Percentiles rank a stretch among this genome's conserved stretches.
phyloP scores from a whole-genome alignment of 1,284 basidiomycete species.

The Sporisorium sorghi region DNA sequence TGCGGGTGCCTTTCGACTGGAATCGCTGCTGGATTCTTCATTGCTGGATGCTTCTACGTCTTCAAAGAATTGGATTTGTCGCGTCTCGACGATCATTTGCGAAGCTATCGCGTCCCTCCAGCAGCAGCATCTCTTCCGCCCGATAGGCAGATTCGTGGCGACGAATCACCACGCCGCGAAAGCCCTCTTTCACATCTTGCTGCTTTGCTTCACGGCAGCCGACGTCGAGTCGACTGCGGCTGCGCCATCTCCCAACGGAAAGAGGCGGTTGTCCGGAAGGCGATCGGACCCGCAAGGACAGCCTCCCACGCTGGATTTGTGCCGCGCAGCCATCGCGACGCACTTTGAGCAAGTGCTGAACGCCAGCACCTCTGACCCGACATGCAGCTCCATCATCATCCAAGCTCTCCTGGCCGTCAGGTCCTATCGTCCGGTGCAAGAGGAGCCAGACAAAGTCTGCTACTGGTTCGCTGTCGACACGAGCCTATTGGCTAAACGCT shows the following conservation, averaged over 20 bases:
- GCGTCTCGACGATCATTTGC: conserved; percentile 76
- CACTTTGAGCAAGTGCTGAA: conserved; percentile 72
- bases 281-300: conserved; percentile 7
- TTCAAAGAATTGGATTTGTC: conserved; percentile 77
- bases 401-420: conserved; percentile 85
- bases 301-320: not conserved
- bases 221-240: not conserved
- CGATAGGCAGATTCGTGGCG: conserved; percentile 76
- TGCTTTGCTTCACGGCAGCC: conserved; percentile 72
- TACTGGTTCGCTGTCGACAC: conserved; percentile 86
- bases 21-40: conserved; percentile 4
- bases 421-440: conserved; percentile 73
- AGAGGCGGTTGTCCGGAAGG: conserved; percentile 4
- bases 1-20: not conserved
- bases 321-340: conserved; percentile 50
- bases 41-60: conserved; percentile 66
- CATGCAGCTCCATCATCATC: conserved; percentile 78
- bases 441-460: conserved; percentile 74
- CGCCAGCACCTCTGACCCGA: conserved; percentile 71
- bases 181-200: conserved; percentile 79
- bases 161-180: conserved; percentile 76
- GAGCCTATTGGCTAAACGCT: conserved; percentile 78
- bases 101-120: conserved; percentile 72
- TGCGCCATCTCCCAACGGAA: conserved; percentile 60
- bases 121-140: conserved; percentile 76